Evolutionary conservation across 176 grass and related monocot species (phyloP).

Genomic region (Aegilops umbellulata): DNA sequence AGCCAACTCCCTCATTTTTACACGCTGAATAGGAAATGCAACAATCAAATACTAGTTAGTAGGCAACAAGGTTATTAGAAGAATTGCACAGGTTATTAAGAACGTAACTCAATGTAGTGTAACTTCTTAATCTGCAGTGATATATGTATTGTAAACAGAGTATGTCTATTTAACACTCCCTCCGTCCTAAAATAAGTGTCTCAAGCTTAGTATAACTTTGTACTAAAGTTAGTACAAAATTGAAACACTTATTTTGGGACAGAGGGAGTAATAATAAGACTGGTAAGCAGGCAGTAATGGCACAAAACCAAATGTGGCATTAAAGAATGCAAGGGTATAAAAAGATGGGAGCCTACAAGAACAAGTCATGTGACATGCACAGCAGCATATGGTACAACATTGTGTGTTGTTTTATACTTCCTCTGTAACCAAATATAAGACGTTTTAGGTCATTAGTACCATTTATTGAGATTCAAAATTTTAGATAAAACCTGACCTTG

Average conservation of each 20-base stretch:
- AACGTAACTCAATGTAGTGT: not conserved
- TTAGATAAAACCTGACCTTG: not conserved
- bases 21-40: conserved; percentile 53
- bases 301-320: not conserved
- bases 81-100: conserved; percentile 16
- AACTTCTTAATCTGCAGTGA: not conserved
- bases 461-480: not conserved
- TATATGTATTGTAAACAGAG: not conserved
- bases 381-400: not conserved
- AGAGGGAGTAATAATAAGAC: not conserved
- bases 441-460: too few species aligned
- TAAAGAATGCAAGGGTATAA: not conserved
- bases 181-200: too few species aligned
- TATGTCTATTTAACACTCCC: not conserved
- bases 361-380: not conserved
- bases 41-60: conserved; percentile 28
- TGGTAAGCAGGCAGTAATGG: not conserved
- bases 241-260: too few species aligned
- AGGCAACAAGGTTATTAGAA: conserved; percentile 15
- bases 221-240: too few species aligned
- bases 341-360: conserved; percentile 8
- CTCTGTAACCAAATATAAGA: too few species aligned
- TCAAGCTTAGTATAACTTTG: too few species aligned
- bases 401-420: not conserved
- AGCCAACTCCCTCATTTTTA: conserved; percentile 84